Evolutionary conservation across 306 rosid genomes (phyloP).

Genomic region (Myrica gale): DNA sequence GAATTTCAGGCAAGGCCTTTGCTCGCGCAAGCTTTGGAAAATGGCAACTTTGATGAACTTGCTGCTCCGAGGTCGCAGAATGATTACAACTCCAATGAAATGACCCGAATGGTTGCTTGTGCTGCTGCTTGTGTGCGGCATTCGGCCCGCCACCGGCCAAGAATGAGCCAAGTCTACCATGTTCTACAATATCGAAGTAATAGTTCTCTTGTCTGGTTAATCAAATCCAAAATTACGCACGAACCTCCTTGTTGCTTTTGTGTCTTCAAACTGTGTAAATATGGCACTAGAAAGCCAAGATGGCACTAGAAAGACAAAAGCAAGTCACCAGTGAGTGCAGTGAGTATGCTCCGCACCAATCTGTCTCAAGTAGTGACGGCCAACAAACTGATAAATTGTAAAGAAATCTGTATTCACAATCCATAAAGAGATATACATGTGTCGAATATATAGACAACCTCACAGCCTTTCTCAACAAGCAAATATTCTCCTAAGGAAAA

Average conservation of each 20-base stretch:
- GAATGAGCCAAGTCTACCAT: constrained; percentile 49
- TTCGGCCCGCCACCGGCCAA: constrained; percentile 55
- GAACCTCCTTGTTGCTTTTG: background rate
- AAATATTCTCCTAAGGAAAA: too few species aligned
- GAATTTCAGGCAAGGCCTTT: constrained; percentile 71
- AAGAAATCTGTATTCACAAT: too few species aligned
- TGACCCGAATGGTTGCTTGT: constrained; percentile 51
- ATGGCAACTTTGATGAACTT: constrained; percentile 42
- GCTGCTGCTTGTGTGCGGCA: constrained; percentile 58
- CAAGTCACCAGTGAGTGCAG: constrained; percentile 33
- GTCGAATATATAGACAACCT: too few species aligned
- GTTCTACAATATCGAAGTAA: background rate
- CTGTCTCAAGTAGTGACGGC: constrained; percentile 41
- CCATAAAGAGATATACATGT: too few species aligned
- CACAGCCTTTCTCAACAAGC: too few species aligned
- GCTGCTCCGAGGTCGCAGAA: constrained; percentile 48
- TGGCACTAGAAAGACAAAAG: constrained; percentile 36
- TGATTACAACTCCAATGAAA: constrained; percentile 44
- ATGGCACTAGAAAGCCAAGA: constrained; percentile 30
- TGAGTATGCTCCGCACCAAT: constrained; percentile 37
- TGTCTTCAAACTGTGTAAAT: background rate
- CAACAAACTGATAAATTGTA: too few species aligned
- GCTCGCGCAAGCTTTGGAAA: constrained; percentile 50
- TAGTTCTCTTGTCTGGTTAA: background rate
- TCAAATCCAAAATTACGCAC: background rate